These are phyloP conservation scores for Cordyceps tenuipes DNA, from an alignment of 2,329 filamentous ascomycete species.

Conservation along the genomic window DNA sequence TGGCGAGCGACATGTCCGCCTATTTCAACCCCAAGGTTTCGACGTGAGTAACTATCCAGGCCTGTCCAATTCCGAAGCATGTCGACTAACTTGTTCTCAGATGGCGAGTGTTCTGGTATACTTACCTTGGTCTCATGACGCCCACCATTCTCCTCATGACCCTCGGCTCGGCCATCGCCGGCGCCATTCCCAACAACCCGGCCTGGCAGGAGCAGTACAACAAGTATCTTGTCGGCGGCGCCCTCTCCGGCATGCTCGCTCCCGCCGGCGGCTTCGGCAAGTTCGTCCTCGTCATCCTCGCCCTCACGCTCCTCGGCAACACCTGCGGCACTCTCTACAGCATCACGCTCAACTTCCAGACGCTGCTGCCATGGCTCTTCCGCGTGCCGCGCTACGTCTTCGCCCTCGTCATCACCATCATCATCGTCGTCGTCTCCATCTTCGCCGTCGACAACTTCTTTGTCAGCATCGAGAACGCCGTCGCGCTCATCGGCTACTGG, in stretches of 20 bases:
- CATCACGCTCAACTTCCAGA: constrained; percentile 57
- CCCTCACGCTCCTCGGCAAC: constrained; percentile 51
- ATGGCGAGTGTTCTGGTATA: constrained; percentile 44
- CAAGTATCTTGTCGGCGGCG: constrained; percentile 46
- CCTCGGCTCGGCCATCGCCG: constrained; percentile 56
- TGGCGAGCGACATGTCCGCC: constrained; percentile 52
- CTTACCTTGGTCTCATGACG: constrained; percentile 45
- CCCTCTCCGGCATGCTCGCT: constrained; percentile 50
- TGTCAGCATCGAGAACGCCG: constrained; percentile 46
- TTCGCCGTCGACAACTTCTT: constrained; percentile 49
- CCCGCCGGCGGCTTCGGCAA: constrained; percentile 52
- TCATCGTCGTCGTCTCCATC: constrained; percentile 52
- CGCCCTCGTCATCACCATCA: constrained; percentile 46
- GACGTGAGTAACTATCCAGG: constrained; percentile 27
- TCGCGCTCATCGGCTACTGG: constrained; percentile 52
- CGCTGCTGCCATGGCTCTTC: constrained; percentile 47
- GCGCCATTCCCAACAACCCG: constrained; percentile 45
- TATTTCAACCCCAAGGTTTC: constrained; percentile 51
- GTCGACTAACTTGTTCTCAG: constrained; percentile 14
- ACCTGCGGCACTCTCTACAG: constrained; percentile 52
- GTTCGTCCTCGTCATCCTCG: constrained; percentile 51
- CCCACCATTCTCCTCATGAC: constrained; percentile 53
- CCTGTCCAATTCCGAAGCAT: neutral
- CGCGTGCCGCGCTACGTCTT: constrained; percentile 50
- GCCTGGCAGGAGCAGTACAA: constrained; percentile 48